Evolutionary conservation across 208 protist species (phyloP).

Genomic region (Trypanosoma vivax): DNA sequence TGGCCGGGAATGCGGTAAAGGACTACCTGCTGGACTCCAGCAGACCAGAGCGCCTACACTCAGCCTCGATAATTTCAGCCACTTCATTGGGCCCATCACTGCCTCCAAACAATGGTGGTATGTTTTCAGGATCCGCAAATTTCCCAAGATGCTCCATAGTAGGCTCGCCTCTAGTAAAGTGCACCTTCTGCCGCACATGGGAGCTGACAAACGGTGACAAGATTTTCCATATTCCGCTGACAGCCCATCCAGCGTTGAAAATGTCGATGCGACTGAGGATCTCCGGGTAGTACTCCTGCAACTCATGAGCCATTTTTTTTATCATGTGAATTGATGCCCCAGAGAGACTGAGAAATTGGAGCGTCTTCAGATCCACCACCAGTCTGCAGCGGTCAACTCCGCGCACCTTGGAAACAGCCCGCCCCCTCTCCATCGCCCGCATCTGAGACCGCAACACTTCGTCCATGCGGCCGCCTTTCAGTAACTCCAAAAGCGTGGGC

Average conservation of each 20-base stretch:
- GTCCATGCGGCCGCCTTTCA: conserved; percentile 33
- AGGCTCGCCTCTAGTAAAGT: conserved; percentile 48
- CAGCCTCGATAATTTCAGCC: conserved; percentile 23
- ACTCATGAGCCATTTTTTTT: conserved; percentile 35
- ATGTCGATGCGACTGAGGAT: conserved; percentile 65
- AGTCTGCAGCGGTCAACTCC: conserved; percentile 60
- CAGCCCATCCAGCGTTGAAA: conserved; percentile 75
- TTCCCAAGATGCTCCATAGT: conserved; percentile 27
- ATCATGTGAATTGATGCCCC: too few species aligned
- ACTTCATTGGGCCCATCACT: conserved; percentile 25
- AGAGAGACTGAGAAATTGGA: too few species aligned
- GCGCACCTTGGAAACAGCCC: conserved; percentile 28
- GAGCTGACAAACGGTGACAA: conserved; percentile 56
- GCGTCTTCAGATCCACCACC: conserved; percentile 81
- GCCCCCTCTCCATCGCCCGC: conserved; percentile 51
- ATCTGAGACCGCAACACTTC: conserved; percentile 50
- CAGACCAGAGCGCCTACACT: conserved; percentile 26
- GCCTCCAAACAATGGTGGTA: conserved; percentile 48
- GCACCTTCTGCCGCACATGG: conserved; percentile 76
- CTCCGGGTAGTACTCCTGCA: conserved; percentile 82
- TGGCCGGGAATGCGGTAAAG: too few species aligned
- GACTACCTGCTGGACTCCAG: too few species aligned
- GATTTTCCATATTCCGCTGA: conserved; percentile 73
- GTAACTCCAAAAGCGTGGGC: conserved; percentile 23
- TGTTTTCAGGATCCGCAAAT: conserved; percentile 42